Base-by-base conservation (phyloP, 2,329 filamentous ascomycete genomes). In the Emergomyces pasteurianus region DNA sequence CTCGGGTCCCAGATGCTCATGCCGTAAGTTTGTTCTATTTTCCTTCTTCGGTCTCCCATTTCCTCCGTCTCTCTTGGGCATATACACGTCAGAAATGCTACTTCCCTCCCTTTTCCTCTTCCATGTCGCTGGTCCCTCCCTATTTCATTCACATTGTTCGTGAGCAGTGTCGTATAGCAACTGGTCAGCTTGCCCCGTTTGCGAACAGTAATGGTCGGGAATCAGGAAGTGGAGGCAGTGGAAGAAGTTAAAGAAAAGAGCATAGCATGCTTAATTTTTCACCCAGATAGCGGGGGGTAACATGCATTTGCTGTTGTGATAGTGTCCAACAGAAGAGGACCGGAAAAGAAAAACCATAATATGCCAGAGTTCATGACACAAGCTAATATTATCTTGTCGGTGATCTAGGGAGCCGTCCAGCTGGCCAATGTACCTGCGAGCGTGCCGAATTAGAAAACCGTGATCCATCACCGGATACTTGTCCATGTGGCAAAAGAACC, bases 391-490 rank as follows among this genome's bases (percentile, higher is more conserved):
- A 14, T 47, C 10, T 2, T 55, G 9, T 55, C 14, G 34, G n/a
- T 21, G 14, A 38, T 55, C 7, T 62, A 84, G 81, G 80, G 67
- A 85, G 88, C 67, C 86, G 90, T 60, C 87, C 89, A 26, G 89
- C 87, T 62, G 88, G 89, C 62, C 78, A 86, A 69, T 95, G 91
- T 79, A 95, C 87, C 42, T 95, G 91, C 73, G 87, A 89, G 65
- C 84, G 89, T 60, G 81, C 89, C 1, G 69, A 77, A 2, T 78
- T 78, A 23, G 90, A 95, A 80, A 95, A 95, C 75, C 73, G 77
- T n/a, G 74, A 80, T 56, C 38, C 42, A 42, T 71, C 79, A 1
- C 64, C 75, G 21, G 77, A 78, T 49, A 81, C 87, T 5, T 96
- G 92, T 73, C 79, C 83, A 8, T 96, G 92, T 73, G 92, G 92